These are phyloP conservation scores for Pythium monospermum DNA, from an alignment of 352 stramenopile species.

Conservation along the genomic window DNA sequence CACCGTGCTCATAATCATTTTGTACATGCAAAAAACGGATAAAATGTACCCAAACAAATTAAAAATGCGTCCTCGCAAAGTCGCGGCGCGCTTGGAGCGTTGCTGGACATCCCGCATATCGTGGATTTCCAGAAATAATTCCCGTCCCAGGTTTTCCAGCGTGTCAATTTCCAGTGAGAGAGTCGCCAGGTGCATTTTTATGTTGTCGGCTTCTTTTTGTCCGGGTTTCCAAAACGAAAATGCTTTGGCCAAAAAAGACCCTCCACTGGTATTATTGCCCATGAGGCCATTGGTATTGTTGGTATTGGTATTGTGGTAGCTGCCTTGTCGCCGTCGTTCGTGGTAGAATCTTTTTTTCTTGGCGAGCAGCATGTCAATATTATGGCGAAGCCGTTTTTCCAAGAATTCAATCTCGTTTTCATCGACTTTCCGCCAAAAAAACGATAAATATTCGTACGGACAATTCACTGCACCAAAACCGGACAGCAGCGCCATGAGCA, in stretches of 20 bases:
- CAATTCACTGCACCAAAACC: slow-evolving; percentile 82
- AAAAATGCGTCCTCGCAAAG: slow-evolving; percentile 68
- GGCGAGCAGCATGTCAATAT: slow-evolving; percentile 72
- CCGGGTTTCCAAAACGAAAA: slow-evolving; percentile 26
- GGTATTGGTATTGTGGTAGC: too few species aligned
- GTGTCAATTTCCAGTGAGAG: slow-evolving; percentile 71
- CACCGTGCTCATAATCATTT: slow-evolving; percentile 84
- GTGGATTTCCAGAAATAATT: slow-evolving; percentile 83
- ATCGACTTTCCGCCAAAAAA: slow-evolving; percentile 72
- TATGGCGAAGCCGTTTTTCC: slow-evolving; percentile 74
- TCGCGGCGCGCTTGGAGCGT: slow-evolving; percentile 45
- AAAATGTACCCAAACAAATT: slow-evolving; percentile 79
- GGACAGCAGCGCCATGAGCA: slow-evolving; percentile 80
- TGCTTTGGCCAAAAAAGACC: slow-evolving; percentile 31
- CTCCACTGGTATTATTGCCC: slow-evolving; percentile 7
- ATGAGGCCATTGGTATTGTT: too few species aligned
- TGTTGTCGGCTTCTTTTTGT: slow-evolving; percentile 20
- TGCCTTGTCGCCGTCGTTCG: slow-evolving; percentile 33
- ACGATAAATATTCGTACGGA: slow-evolving; percentile 81
- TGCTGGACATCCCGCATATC: slow-evolving; percentile 68
- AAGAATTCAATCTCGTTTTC: slow-evolving; percentile 82
- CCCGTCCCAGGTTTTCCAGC: slow-evolving; percentile 65
- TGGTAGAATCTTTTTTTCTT: slow-evolving; percentile 76
- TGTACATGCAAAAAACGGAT: slow-evolving; percentile 80
- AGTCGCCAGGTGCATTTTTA: slow-evolving; percentile 58